Conservation (phyloP, 2,329 filamentous ascomycete genomes). For the Penicillium crustosum region DNA sequence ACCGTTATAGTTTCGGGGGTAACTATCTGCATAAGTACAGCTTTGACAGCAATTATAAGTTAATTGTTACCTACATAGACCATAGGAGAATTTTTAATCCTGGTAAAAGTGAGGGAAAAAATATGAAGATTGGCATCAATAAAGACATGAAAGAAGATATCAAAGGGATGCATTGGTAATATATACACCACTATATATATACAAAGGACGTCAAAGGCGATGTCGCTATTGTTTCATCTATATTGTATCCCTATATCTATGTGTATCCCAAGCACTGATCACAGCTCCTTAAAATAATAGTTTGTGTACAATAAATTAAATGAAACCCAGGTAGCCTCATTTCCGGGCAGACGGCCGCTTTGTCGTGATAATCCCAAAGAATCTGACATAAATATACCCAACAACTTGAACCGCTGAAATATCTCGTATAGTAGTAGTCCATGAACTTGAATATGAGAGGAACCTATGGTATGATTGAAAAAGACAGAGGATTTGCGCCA, state of each 20-base stretch:
- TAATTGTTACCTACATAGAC: background rate
- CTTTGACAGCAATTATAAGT: background rate
- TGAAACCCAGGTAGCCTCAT: too few relatives aligned
- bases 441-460: background rate
- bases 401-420: background rate
- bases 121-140: background rate
- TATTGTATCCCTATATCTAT: background rate
- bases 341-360: too few relatives aligned
- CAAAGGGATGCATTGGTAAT: too few relatives aligned
- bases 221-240: background rate
- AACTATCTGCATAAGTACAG: background rate
- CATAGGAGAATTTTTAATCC: too few relatives aligned
- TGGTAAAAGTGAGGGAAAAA: background rate
- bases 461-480: too few relatives aligned
- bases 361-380: too few relatives aligned
- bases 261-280: too few relatives aligned
- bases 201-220: background rate
- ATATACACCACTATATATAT: too few relatives aligned
- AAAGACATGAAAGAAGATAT: too few relatives aligned
- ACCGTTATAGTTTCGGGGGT: background rate
- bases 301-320: too few relatives aligned
- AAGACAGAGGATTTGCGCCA: background rate
- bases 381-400: too few relatives aligned
- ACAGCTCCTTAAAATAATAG: too few relatives aligned
- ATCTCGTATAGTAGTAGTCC: background rate